Evolutionary conservation across 2,329 filamentous ascomycete genomes (phyloP).

Genomic region (Magnaporthales sp.): DNA sequence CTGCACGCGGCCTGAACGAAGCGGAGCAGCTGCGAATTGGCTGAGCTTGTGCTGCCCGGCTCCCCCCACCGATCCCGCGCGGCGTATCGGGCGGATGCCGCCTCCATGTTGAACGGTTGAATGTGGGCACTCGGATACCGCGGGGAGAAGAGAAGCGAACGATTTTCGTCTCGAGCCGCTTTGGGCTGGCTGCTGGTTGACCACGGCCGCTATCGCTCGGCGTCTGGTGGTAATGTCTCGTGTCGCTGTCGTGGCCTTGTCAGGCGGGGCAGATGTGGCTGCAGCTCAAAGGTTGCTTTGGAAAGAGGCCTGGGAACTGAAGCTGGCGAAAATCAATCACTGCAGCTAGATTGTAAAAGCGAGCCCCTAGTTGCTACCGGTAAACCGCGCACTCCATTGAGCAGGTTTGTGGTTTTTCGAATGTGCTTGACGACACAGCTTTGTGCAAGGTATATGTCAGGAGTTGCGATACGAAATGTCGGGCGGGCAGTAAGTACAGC

Average conservation of each 20-base stretch:
- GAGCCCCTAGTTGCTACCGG: neutral
- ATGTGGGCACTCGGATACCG: neutral
- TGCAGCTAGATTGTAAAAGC: neutral
- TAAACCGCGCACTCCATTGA: neutral
- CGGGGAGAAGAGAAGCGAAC: neutral
- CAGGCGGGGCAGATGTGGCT: neutral
- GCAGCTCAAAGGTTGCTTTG: neutral
- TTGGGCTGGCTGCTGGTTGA: neutral
- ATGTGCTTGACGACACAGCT: neutral
- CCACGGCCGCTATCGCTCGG: neutral
- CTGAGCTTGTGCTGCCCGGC: conserved; percentile 55
- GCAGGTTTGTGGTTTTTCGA: neutral
- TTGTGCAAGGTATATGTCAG: neutral
- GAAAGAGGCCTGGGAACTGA: neutral
- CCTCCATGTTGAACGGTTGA: conserved; percentile 59
- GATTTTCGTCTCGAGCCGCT: neutral
- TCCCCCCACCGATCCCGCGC: conserved; percentile 88
- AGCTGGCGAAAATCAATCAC: neutral
- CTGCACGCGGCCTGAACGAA: conserved; percentile 96
- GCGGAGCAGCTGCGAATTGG: conserved; percentile 81
- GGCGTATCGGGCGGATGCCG: conserved; percentile 89
- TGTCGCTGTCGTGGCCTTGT: neutral
- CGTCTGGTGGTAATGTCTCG: neutral
- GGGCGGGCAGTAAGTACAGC: neutral
- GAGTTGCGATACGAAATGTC: neutral